Percentiles rank a stretch among this genome's conserved stretches.
phyloP scores from a whole-genome alignment of 768 basidiomycete genomes.

The Termitomyces sp. region DNA sequence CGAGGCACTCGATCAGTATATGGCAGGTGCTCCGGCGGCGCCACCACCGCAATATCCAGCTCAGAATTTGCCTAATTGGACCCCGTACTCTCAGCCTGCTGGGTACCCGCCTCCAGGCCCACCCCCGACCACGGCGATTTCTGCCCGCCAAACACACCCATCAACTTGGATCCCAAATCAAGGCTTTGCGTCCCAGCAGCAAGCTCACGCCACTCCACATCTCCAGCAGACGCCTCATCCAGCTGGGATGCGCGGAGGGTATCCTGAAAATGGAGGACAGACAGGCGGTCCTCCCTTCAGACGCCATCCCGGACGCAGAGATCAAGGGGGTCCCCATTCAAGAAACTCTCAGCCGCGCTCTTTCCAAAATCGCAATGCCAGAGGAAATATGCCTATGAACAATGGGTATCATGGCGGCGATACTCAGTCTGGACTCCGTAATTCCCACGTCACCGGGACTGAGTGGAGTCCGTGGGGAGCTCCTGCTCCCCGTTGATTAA shows the following conservation, averaged over 20 bases:
- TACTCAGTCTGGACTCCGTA: conserved; percentile 12
- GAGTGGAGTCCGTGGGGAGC: conserved; percentile 30
- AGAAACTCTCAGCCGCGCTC: conserved; percentile 18
- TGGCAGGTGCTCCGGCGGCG: conserved; percentile 37
- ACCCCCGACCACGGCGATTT: conserved; percentile 17
- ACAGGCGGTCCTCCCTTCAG: conserved; percentile 12
- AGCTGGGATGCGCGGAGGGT: conserved; percentile 14
- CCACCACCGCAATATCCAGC: conserved; percentile 17
- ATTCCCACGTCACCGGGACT: conserved; percentile 13
- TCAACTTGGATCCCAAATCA: conserved; percentile 19
- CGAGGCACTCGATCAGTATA: conserved; percentile 66
- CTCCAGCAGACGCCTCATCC: conserved; percentile 9
- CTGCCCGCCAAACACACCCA: conserved; percentile 16
- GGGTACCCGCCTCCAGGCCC: conserved; percentile 22
- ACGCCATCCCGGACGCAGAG: conserved; percentile 20
- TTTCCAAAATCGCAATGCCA: conserved; percentile 19
- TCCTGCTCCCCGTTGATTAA: conserved; percentile 17
- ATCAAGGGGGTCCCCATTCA: conserved; percentile 17
- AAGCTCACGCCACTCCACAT: conserved; percentile 10
- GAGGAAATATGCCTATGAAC: conserved; percentile 18
- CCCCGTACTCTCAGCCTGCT: conserved; percentile 22
- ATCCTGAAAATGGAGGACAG: conserved; percentile 13
- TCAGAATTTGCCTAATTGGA: conserved; percentile 26
- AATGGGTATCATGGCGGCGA: conserved; percentile 17
- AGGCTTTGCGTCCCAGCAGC: conserved; percentile 13